Evolutionary conservation across 805 yeast genomes (phyloP).

Genomic region (Deakozyma indianensis): DNA sequence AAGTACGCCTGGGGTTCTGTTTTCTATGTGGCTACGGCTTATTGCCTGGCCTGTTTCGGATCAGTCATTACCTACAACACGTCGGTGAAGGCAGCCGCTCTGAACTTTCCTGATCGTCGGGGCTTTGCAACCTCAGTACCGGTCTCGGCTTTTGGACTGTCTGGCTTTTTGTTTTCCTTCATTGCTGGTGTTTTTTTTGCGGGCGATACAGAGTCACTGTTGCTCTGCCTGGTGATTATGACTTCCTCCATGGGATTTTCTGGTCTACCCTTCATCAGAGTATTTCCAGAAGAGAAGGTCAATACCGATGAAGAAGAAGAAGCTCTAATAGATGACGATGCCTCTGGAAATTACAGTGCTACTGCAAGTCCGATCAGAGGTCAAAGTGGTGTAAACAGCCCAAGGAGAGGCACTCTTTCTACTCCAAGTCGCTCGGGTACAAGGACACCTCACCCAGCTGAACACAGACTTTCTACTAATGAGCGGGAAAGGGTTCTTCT

Average conservation of each 20-base stretch:
- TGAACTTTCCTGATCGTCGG: constrained; percentile 43
- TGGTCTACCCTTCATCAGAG: constrained; percentile 6
- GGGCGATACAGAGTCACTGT: constrained; percentile 20
- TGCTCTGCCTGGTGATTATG: constrained; percentile 27
- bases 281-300: not conserved
- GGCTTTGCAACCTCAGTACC: constrained; percentile 68
- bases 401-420: not conserved
- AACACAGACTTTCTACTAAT: not conserved
- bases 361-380: not conserved
- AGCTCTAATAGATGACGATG: not conserved
- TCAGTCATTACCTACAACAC: constrained; percentile 47
- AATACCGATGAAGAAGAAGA: not conserved
- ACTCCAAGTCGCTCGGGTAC: not conserved
- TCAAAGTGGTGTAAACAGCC: not conserved
- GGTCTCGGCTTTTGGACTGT: constrained; percentile 53
- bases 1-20: constrained; percentile 21
- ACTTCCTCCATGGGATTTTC: constrained; percentile 6
- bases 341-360: not conserved
- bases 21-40: constrained; percentile 27
- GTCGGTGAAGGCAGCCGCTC: constrained; percentile 53
- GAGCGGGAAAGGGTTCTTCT: constrained; percentile 2
- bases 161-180: constrained; percentile 51
- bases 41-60: constrained; percentile 45
- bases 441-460: not conserved
- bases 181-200: constrained; percentile 26